Evolutionary conservation across 2,329 filamentous ascomycete genomes (phyloP).

Genomic region (Sporothrix luriei): DNA sequence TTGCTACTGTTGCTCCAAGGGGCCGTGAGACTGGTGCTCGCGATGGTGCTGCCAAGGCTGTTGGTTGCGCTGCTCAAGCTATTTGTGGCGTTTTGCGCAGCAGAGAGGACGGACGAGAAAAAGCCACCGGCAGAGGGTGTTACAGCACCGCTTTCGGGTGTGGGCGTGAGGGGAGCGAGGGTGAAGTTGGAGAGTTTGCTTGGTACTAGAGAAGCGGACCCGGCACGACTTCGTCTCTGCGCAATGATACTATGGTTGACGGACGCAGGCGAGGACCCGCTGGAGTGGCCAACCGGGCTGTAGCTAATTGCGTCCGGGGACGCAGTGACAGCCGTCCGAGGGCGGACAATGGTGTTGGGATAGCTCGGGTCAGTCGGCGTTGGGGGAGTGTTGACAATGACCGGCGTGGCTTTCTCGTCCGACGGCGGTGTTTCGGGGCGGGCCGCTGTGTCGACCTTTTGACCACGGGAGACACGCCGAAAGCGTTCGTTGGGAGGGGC

Average conservation of each 20-base stretch:
- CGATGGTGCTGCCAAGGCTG: slow-evolving; percentile 22
- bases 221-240: slow-evolving; percentile 60
- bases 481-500: slow-evolving; percentile 36
- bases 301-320: slow-evolving; percentile 33
- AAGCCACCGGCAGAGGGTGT: slow-evolving; percentile 67
- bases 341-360: slow-evolving; percentile 33
- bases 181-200: slow-evolving; percentile 85
- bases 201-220: slow-evolving; percentile 62
- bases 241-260: slow-evolving; percentile 67
- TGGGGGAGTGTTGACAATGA: slow-evolving; percentile 68
- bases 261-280: slow-evolving; percentile 59
- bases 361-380: slow-evolving; percentile 57
- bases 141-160: slow-evolving; percentile 64
- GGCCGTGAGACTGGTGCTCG: slow-evolving; percentile 59
- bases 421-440: slow-evolving; percentile 55
- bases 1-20: slow-evolving; percentile 47
- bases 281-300: slow-evolving; percentile 42
- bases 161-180: slow-evolving; percentile 73
- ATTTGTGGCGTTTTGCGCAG: slow-evolving; percentile 86
- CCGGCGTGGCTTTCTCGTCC: slow-evolving; percentile 50
- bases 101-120: slow-evolving; percentile 91
- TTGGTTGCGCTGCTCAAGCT: slow-evolving; percentile 72
- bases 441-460: slow-evolving; percentile 41
- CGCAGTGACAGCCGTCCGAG: slow-evolving; percentile 19
- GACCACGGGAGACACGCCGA: slow-evolving; percentile 41